These are phyloP conservation scores for Phytophthora vignae DNA, from an alignment of 352 stramenopile genomes.

Conservation along the genomic window DNA sequence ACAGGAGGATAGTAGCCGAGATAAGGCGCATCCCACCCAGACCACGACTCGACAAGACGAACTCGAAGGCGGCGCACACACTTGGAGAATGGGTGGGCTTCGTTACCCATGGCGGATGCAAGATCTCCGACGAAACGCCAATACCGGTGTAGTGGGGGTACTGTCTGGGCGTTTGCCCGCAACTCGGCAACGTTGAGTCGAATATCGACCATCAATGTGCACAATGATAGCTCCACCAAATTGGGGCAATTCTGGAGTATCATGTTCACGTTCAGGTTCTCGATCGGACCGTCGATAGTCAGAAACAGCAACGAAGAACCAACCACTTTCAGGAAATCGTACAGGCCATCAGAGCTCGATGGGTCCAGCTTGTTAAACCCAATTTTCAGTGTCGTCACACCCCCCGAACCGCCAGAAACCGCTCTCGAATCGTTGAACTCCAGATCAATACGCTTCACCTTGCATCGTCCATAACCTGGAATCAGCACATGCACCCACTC, in stretches of 20 bases:
- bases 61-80: neutral
- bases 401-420: neutral
- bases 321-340: neutral
- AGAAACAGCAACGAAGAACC: neutral
- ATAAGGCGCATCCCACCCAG: neutral
- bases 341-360: neutral
- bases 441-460: neutral
- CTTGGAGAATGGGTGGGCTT: neutral
- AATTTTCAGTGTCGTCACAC: neutral
- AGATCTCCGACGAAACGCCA: neutral
- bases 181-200: constrained; percentile 3
- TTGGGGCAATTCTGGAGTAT: neutral
- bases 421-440: neutral
- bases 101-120: neutral
- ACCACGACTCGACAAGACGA: neutral
- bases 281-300: neutral
- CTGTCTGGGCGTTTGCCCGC: neutral
- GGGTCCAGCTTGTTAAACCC: neutral
- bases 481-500: neutral
- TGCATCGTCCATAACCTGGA: neutral
- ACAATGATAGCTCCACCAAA: neutral
- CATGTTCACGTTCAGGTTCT: neutral
- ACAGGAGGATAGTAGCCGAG: neutral
- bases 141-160: neutral
- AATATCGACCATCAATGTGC: neutral